Percentiles rank a stretch among this genome's conserved stretches.
These are phyloP conservation scores for Fusarium sp. DNA, from an alignment of 2,329 filamentous ascomycete species.

Conservation along the genomic window DNA sequence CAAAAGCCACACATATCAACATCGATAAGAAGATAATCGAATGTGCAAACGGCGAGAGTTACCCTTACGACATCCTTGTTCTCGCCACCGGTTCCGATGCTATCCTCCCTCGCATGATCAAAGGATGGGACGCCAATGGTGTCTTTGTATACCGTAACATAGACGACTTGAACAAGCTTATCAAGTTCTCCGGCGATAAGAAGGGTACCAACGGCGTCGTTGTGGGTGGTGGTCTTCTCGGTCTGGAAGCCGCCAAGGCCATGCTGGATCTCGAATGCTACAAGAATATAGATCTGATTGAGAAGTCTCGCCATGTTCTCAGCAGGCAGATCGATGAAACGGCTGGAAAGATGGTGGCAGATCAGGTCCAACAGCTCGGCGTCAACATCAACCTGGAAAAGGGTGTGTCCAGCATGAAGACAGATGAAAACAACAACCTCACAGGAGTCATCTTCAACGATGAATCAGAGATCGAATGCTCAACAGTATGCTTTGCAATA, in stretches of 20 bases:
- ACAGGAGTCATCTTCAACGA: constrained; percentile 84
- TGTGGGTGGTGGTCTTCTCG: constrained; percentile 86
- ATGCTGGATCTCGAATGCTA: constrained; percentile 89
- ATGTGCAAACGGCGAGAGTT: constrained; percentile 76
- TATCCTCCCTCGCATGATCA: constrained; percentile 76
- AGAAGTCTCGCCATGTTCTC: constrained; percentile 85
- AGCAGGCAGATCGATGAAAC: constrained; percentile 86
- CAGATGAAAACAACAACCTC: constrained; percentile 75
- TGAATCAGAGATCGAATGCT: constrained; percentile 80
- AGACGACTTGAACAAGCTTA: constrained; percentile 81
- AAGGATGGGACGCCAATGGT: constrained; percentile 82
- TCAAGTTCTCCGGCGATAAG: constrained; percentile 75
- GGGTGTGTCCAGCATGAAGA: constrained; percentile 78
- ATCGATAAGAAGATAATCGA: constrained; percentile 73
- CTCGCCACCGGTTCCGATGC: constrained; percentile 90
- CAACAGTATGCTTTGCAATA: constrained; percentile 90
- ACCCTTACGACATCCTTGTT: constrained; percentile 84
- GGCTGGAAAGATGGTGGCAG: constrained; percentile 83
- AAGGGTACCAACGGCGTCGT: constrained; percentile 79
- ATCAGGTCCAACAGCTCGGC: constrained; percentile 83
- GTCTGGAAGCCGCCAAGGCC: constrained; percentile 89
- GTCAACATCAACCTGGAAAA: constrained; percentile 85
- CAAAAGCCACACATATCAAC: constrained; percentile 75
- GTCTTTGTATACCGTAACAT: constrained; percentile 93
- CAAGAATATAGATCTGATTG: constrained; percentile 80